phyloP scores from a whole-genome alignment of 2,329 filamentous ascomycete species.

The Cercospora sp. region DNA sequence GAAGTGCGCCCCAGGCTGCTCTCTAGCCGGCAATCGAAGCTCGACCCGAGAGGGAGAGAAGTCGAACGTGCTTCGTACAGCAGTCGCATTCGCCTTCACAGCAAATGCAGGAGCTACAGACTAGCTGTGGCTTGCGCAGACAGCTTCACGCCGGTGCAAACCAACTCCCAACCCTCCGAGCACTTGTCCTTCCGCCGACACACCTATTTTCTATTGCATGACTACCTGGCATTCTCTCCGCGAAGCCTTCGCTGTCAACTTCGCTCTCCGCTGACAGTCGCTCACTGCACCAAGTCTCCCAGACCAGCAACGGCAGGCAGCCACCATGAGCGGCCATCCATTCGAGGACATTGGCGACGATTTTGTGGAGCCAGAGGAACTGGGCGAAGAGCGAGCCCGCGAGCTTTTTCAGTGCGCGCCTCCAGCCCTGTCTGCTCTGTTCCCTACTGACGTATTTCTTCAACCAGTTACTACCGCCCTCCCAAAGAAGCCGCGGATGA shows the following conservation, averaged over 20 bases:
- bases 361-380: slow-evolving; percentile 25
- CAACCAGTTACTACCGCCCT: slow-evolving; percentile 27
- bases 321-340: not conserved
- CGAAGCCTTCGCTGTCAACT: not conserved
- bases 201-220: not conserved
- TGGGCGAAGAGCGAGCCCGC: slow-evolving; percentile 30
- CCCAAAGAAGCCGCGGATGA: slow-evolving; percentile 22
- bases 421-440: not conserved
- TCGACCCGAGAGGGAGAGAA: not conserved
- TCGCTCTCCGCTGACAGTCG: not conserved
- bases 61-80: not conserved
- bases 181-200: not conserved
- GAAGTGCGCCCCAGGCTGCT: not conserved
- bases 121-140: not conserved
- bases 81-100: not conserved
- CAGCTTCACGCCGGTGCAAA: not conserved
- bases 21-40: not conserved
- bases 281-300: not conserved
- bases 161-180: not conserved
- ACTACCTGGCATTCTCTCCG: not conserved
- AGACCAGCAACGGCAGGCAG: not conserved
- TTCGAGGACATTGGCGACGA: slow-evolving; percentile 19
- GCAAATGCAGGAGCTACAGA: not conserved
- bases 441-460: not conserved
- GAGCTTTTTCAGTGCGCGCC: slow-evolving; percentile 27